A percentile compares a stretch with the other conserved stretches of the same genome.
phyloP scores from a whole-genome alignment of 2,329 filamentous ascomycete genomes.

The Fusarium falciforme region DNA sequence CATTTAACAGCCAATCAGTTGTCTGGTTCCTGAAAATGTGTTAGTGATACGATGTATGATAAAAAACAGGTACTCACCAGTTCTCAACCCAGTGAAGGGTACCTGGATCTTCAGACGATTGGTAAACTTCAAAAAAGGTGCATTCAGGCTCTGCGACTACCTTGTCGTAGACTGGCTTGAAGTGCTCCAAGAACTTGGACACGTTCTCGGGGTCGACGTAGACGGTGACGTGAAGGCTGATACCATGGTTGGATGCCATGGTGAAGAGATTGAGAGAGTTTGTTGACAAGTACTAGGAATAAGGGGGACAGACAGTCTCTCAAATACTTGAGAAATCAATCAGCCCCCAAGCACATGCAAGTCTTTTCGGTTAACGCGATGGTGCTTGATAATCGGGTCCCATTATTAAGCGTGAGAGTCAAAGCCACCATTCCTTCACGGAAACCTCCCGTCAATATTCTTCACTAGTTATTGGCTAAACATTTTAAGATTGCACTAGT shows the following conservation, averaged over 20 bases:
- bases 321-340: background rate
- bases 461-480: background rate
- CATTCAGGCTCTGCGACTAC: slow-evolving; percentile 14
- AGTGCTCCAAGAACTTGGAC: slow-evolving; percentile 6
- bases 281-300: background rate
- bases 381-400: background rate
- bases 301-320: background rate
- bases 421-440: background rate
- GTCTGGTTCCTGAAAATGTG: background rate
- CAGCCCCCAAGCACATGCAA: background rate
- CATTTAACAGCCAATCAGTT: background rate
- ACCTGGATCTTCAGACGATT: slow-evolving; percentile 10
- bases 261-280: background rate
- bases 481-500: background rate
- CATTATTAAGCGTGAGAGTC: background rate
- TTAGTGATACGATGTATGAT: background rate
- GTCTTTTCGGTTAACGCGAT: background rate
- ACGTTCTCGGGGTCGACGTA: slow-evolving; percentile 41
- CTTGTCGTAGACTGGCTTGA: slow-evolving; percentile 10
- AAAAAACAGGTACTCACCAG: background rate
- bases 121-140: slow-evolving; percentile 21
- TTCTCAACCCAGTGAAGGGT: slow-evolving; percentile 10
- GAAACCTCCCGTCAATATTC: background rate
- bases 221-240: slow-evolving; percentile 8
- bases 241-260: background rate